Conservation (phyloP, 345 rosid species). For the Citrus unshiu region DNA sequence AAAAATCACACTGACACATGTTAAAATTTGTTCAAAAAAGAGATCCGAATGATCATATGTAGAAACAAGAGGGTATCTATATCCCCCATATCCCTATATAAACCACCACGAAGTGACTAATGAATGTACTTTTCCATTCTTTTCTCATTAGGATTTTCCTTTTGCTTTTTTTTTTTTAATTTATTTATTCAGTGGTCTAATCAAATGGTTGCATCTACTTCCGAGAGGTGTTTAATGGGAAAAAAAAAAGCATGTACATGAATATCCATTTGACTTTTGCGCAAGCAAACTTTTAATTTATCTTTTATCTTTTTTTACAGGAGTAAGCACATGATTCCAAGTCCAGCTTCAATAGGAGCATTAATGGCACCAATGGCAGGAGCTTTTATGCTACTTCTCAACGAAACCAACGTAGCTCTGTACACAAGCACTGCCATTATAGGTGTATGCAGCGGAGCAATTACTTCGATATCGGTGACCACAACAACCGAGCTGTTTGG, state of each 20-base stretch:
- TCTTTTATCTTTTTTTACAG: constrained; percentile 26
- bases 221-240: not conserved
- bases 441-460: constrained; percentile 72
- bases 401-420: constrained; percentile 31
- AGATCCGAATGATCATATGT: too few species aligned
- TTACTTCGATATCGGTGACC: constrained; percentile 64
- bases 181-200: not conserved
- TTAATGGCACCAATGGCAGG: constrained; percentile 59
- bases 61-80: too few species aligned
- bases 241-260: too few species aligned
- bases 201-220: not conserved
- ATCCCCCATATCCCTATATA: too few species aligned
- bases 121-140: too few species aligned
- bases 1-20: too few species aligned
- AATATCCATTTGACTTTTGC: not conserved
- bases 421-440: constrained; percentile 65
- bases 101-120: too few species aligned
- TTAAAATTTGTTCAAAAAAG: too few species aligned
- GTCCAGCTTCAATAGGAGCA: constrained; percentile 52
- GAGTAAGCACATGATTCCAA: constrained; percentile 38
- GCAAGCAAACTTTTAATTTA: too few species aligned
- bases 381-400: constrained; percentile 59
- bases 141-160: too few species aligned
- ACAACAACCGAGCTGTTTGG: constrained; percentile 82
- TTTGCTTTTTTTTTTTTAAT: not conserved